A percentile compares a stretch with the other conserved stretches of the same genome.
Evolutionary conservation across 768 basidiomycete species (phyloP).

Genomic region (Pisolithus microcarpus): DNA sequence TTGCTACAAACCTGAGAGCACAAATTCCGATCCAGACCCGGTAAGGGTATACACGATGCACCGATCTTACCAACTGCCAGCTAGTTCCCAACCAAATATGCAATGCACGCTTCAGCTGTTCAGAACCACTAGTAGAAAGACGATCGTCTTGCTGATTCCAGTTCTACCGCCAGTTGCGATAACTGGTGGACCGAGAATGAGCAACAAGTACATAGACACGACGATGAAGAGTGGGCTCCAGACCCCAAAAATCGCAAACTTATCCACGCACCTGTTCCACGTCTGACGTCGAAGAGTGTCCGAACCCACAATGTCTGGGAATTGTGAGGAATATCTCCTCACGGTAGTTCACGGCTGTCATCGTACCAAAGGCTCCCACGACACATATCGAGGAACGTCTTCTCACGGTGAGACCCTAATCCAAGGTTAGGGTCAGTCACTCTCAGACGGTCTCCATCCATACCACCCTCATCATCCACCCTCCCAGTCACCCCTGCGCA

Average conservation of each 20-base stretch:
- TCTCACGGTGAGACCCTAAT: conserved; percentile 12
- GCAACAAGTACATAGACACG: background rate
- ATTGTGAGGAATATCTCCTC: no score
- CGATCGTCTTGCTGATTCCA: conserved; percentile 73
- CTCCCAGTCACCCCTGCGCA: background rate
- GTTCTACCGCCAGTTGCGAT: conserved; percentile 80
- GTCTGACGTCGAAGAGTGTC: conserved; percentile 52
- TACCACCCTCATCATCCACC: conserved; percentile 17
- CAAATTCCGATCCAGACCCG: no score
- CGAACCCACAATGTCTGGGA: conserved; percentile 41
- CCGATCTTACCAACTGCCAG: no score
- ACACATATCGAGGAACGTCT: no score
- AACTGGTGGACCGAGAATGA: conserved; percentile 32
- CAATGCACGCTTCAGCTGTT: conserved; percentile 90
- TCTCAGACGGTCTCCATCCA: background rate
- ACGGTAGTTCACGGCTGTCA: no score
- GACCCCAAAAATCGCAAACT: background rate
- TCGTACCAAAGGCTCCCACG: no score
- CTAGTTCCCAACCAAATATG: conserved; percentile 22
- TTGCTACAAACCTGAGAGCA: no score
- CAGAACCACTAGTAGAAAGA: conserved; percentile 54
- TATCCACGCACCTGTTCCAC: conserved; percentile 47
- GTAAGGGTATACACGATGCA: no score
- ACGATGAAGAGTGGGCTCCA: background rate
- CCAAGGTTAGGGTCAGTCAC: conserved; percentile 21